Conservation (phyloP, 2,329 filamentous ascomycete species). For the Cercospora nicotianae region DNA sequence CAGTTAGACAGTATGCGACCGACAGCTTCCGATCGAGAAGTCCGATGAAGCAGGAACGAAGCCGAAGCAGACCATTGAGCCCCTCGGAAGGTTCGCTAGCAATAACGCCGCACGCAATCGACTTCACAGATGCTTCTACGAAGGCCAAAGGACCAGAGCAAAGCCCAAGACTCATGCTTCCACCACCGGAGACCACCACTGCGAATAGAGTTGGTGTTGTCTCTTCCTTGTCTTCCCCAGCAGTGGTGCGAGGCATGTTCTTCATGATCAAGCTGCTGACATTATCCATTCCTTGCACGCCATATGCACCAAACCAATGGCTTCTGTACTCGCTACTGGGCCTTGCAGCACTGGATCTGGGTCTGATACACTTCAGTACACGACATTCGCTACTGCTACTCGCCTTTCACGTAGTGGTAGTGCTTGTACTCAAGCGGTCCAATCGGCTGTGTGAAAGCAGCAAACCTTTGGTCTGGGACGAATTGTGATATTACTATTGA, state of each 20-base stretch:
- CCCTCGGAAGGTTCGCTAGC: constrained; percentile 16
- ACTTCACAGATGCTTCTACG: constrained; percentile 2
- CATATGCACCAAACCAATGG: constrained; percentile 65
- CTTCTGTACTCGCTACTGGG: constrained; percentile 67
- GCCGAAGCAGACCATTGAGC: constrained; percentile 15
- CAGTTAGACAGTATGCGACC: constrained; percentile 23
- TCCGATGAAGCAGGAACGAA: constrained; percentile 23
- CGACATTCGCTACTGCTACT: constrained; percentile 46
- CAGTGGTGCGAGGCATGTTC: constrained; percentile 55
- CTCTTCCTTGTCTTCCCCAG: constrained; percentile 37
- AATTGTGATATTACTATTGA: constrained; percentile 14
- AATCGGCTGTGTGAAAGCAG: constrained; percentile 23
- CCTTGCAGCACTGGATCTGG: constrained; percentile 66
- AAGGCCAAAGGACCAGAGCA: constrained; percentile 23
- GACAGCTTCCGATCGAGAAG: constrained; percentile 22
- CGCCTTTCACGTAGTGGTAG: constrained; percentile 49
- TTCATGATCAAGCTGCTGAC: constrained; percentile 70
- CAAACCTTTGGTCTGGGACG: constrained; percentile 26
- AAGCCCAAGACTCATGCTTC: constrained; percentile 40
- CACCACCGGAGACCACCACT: constrained; percentile 35
- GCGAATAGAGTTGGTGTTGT: constrained; percentile 38
- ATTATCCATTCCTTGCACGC: constrained; percentile 68
- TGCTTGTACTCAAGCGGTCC: constrained; percentile 40
- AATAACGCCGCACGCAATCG: constrained; percentile 1
- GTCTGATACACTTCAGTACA: constrained; percentile 40